A percentile compares a stretch with the other conserved stretches of the same genome.
Conservation (phyloP, 192 early-diverging fungal species). For the Backusella sp. region DNA sequence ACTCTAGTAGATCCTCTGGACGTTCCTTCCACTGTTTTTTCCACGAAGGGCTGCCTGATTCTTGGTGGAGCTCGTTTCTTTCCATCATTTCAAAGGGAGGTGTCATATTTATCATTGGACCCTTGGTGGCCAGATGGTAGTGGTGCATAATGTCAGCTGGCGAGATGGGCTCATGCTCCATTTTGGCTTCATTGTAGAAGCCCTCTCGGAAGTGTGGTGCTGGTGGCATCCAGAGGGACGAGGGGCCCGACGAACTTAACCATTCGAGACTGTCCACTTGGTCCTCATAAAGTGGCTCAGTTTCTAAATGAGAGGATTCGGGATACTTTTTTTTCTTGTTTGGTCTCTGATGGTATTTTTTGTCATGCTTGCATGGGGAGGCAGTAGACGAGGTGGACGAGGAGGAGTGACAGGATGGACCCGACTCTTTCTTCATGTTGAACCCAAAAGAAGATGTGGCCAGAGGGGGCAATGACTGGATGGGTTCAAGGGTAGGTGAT, state of each 20-base stretch:
- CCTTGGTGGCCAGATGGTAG: neutral
- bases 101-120: constrained; percentile 5
- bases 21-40: neutral
- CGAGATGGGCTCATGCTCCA: neutral
- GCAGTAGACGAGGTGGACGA: too few species aligned
- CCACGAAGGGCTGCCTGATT: too few species aligned
- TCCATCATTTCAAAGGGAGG: neutral
- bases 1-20: neutral
- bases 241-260: too few species aligned
- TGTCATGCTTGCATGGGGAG: too few species aligned
- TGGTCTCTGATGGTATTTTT: too few species aligned
- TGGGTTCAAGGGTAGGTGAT: neutral
- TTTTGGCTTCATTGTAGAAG: too few species aligned
- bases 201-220: neutral
- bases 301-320: too few species aligned
- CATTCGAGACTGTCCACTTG: too few species aligned
- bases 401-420: too few species aligned
- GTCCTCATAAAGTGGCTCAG: too few species aligned
- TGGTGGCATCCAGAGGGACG: neutral
- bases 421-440: neutral
- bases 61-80: neutral
- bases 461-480: neutral
- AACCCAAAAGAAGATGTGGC: neutral
- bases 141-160: neutral
- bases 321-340: too few species aligned